Evolutionary conservation across 2,329 filamentous ascomycete genomes (phyloP), one percentile per base, ranked within the genome.

Genomic region (Aspergillus eucalypticola): DNA sequence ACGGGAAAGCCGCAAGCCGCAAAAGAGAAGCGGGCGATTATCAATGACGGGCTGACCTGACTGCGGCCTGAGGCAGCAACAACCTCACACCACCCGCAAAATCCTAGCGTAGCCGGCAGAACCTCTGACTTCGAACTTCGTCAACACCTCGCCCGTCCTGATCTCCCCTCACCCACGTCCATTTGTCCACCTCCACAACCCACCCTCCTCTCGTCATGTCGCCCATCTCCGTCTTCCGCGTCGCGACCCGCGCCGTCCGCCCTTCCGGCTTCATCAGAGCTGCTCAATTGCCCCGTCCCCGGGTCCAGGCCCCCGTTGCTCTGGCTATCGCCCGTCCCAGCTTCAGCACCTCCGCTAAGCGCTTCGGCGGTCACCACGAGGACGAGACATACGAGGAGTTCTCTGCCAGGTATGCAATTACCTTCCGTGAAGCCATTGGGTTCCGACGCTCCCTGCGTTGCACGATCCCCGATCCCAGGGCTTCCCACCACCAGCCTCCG

Each of bases 331-430:
- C 81, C 72, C 80, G 82, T 82, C 89, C 84, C 84, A 89, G 86
- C 75, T 81, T 81, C 74, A 79, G 75, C 70, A 79, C 80, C 60
- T 78, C 79, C 66, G 83, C 86, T 71, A 84, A 84, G 71, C 84
- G 83, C 72, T 80, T 79, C 68, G 81, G 81, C 67, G 82, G 84
- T 66, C 79, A 80, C 75, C 91, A 96, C 81, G 86, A 89, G 76
- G 95, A 99, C 81, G 95, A 99, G 88, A 96, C 90, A 74, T 99
- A 96, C 73, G 95, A 99, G 85, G 93, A 98, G 84, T 99, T 99
- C 82, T 92, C 91, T 81, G 90, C 92, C 73, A 93, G 95, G 95
- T 99, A 91, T 70, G 83, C 69, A 64, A 61, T 56, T 42, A 44
- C 59, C 48, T 29, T 46, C 54, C 54, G 49, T 59, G 38, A 56